Conservation (phyloP, 176 grass and related monocot genomes). For the Echinochloa phyllopogon region DNA sequence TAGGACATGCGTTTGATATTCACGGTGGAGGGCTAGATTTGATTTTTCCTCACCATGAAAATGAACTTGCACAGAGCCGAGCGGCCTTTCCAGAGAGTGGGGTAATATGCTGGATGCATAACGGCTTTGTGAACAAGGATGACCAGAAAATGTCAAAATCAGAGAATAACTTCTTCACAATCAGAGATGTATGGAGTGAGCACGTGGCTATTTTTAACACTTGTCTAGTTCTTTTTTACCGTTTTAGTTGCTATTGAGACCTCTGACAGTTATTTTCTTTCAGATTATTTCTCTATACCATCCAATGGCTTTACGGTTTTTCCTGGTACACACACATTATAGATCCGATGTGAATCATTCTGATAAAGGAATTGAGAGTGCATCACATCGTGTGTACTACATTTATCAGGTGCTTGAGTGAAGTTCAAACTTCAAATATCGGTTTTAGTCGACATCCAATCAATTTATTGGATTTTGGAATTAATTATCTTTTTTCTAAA, state of each 20-base stretch:
- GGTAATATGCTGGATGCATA: no score
- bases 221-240: no score
- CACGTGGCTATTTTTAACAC: no score
- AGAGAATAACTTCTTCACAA: no score
- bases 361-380: conserved; percentile 59
- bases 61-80: no score
- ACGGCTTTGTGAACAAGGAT: no score
- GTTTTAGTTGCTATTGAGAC: no score
- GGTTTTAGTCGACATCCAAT: conserved; percentile 17
- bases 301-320: conserved; percentile 83
- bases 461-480: background rate
- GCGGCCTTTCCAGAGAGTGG: no score
- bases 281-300: conserved; percentile 85
- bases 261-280: no score
- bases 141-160: no score
- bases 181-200: no score
- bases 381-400: conserved; percentile 77
- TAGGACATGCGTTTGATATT: conserved; percentile 71
- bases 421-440: conserved; percentile 17
- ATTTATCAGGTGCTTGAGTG: conserved; percentile 75
- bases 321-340: conserved; percentile 91
- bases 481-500: conserved; percentile 25
- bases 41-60: no score
- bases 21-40: conserved; percentile 83
- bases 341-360: conserved; percentile 85